A percentile compares a stretch with the other conserved stretches of the same genome.
phyloP scores from a whole-genome alignment of 2,329 filamentous ascomycete genomes.

The Decorospora gaudefroyi region DNA sequence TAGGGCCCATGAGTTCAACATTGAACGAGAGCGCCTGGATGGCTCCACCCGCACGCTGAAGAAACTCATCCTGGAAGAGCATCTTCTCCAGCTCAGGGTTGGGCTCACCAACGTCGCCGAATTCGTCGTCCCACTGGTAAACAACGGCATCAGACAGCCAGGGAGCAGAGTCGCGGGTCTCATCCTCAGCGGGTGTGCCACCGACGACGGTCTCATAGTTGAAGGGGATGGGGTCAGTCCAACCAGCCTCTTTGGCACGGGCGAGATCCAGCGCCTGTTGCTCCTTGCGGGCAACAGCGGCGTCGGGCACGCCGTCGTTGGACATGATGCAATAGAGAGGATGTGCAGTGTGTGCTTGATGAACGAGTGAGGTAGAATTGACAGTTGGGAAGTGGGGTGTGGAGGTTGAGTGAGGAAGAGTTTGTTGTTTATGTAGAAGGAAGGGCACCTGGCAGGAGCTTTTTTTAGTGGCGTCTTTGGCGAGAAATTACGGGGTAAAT shows the following conservation, averaged over 20 bases:
- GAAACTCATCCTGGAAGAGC: constrained; percentile 67
- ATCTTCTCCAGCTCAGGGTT: constrained; percentile 71
- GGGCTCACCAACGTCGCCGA: constrained; percentile 79
- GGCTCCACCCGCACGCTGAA: constrained; percentile 61
- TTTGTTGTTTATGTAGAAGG: constrained; percentile 13
- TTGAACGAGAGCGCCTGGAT: constrained; percentile 65
- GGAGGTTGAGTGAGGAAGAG: neutral
- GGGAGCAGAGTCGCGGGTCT: constrained; percentile 26
- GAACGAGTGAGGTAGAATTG: neutral
- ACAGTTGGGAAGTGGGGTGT: neutral
- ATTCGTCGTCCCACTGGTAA: constrained; percentile 86
- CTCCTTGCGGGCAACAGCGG: constrained; percentile 28
- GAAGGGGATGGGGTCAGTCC: constrained; percentile 55
- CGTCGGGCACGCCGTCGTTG: constrained; percentile 18
- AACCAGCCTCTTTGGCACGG: constrained; percentile 48
- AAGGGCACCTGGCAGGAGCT: constrained; percentile 16
- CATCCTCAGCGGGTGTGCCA: constrained; percentile 27
- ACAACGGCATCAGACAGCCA: constrained; percentile 64
- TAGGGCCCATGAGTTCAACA: constrained; percentile 56
- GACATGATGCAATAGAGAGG: constrained; percentile 25
- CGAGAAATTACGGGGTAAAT: constrained; percentile 3
- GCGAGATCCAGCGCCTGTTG: constrained; percentile 34
- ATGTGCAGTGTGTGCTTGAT: neutral
- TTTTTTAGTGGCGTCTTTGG: constrained; percentile 8
- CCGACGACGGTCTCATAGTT: constrained; percentile 53